phyloP scores from a whole-genome alignment of 2,329 filamentous ascomycete species.

The Verticillium albo-atrum region DNA sequence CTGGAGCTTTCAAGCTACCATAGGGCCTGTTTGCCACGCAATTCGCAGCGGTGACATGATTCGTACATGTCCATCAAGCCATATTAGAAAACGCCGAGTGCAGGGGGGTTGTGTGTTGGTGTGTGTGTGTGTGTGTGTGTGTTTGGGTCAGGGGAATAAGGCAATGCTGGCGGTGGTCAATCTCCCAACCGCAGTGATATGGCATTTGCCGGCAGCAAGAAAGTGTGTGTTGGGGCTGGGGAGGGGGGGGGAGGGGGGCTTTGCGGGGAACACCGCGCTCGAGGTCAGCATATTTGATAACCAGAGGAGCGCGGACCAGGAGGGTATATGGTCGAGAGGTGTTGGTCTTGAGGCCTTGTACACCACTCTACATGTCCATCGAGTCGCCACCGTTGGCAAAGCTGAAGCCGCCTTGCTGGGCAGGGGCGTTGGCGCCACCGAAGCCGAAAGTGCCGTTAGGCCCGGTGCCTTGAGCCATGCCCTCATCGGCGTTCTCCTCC shows the following conservation, averaged over 20 bases:
- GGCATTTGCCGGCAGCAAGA: conserved; percentile 3
- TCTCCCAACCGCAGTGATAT: conserved; percentile 4
- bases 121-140: conserved; percentile 7
- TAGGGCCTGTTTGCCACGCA: conserved; percentile 38
- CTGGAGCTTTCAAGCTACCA: conserved; percentile 66
- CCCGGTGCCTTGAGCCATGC: conserved; percentile 65
- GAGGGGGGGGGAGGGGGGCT: conserved; percentile 5
- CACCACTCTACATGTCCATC: conserved; percentile 56
- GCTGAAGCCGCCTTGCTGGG: conserved; percentile 78
- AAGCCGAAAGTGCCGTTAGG: conserved; percentile 76
- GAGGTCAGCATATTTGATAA: background rate
- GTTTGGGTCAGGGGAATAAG: conserved; percentile 9
- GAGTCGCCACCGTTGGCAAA: conserved; percentile 71
- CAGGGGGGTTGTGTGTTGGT: conserved; percentile 6
- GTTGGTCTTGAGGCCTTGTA: background rate
- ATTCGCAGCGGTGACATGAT: background rate
- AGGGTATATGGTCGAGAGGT: background rate
- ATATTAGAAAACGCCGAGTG: conserved; percentile 26
- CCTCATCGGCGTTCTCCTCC: conserved; percentile 85
- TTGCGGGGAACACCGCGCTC: conserved; percentile 2
- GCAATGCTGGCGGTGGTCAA: conserved; percentile 13
- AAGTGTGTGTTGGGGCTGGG: too few species aligned
- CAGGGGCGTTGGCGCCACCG: conserved; percentile 56
- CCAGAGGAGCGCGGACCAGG: too few species aligned
- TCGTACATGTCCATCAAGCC: conserved; percentile 30